Evolutionary conservation across 208 protist genomes (phyloP).

Genomic region (Vickermania ingenoplastis): DNA sequence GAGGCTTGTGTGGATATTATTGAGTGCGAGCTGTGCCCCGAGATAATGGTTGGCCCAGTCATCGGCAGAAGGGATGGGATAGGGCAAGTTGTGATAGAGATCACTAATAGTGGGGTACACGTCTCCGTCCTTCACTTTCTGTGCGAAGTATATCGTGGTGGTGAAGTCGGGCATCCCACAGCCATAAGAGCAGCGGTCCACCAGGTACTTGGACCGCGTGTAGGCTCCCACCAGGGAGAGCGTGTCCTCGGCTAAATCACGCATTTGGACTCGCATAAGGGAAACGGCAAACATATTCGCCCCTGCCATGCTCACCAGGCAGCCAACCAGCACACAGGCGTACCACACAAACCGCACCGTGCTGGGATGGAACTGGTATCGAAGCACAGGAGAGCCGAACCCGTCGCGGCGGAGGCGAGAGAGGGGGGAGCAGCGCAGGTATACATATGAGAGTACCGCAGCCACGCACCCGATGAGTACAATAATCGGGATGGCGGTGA

Average conservation of each 20-base stretch:
- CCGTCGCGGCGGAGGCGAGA: neutral
- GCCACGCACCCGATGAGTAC: neutral
- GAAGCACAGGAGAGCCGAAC: neutral
- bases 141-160: neutral
- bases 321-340: neutral
- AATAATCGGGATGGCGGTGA: neutral
- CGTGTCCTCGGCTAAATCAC: neutral
- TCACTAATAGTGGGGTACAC: neutral
- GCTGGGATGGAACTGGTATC: neutral
- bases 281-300: neutral
- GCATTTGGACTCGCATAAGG: neutral
- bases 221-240: neutral
- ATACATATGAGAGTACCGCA: neutral
- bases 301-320: neutral
- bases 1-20: neutral
- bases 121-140: neutral
- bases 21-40: conserved; percentile 2
- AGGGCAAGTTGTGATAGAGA: neutral
- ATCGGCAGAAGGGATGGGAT: neutral
- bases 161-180: neutral
- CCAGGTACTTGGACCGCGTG: neutral
- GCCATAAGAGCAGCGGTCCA: neutral
- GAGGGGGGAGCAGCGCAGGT: conserved; percentile 1
- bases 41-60: neutral
- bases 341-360: neutral